phyloP scores from a whole-genome alignment of 768 basidiomycete genomes.

The Leccinellum albellum region DNA sequence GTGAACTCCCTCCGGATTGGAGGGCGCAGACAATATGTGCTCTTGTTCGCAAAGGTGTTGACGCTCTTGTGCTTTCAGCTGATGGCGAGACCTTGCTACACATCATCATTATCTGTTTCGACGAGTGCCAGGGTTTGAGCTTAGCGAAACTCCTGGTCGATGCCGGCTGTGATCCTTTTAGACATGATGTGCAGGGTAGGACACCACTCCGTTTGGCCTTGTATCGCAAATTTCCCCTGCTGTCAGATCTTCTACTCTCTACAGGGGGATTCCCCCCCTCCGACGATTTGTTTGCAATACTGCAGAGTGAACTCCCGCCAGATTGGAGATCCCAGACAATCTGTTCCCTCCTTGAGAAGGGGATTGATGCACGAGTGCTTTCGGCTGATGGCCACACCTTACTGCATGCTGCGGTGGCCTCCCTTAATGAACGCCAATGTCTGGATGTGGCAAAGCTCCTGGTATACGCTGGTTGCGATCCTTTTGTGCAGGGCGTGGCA shows the following conservation, averaged over 20 bases:
- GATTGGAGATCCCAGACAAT: background rate
- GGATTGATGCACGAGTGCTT: too few species aligned
- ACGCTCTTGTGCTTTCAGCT: background rate
- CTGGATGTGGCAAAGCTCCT: background rate
- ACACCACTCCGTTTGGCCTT: background rate
- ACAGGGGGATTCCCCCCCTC: background rate
- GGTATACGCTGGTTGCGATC: background rate
- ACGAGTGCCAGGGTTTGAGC: background rate
- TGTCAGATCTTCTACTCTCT: background rate
- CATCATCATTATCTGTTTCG: background rate
- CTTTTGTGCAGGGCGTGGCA: background rate
- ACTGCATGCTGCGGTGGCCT: background rate
- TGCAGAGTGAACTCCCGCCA: background rate
- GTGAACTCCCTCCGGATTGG: background rate
- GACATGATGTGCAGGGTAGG: background rate
- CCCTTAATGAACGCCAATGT: background rate
- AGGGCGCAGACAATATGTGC: background rate
- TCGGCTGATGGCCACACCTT: background rate
- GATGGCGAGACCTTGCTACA: background rate
- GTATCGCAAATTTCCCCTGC: background rate
- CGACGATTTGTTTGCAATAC: background rate
- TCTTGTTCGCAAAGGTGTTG: background rate
- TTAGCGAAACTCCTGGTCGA: background rate
- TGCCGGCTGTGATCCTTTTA: background rate
- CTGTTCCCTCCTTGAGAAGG: too few species aligned